Percentiles rank a stretch among this genome's conserved stretches.
Evolutionary conservation across 768 basidiomycete species (phyloP).

Genomic region (Suillus bovinus): DNA sequence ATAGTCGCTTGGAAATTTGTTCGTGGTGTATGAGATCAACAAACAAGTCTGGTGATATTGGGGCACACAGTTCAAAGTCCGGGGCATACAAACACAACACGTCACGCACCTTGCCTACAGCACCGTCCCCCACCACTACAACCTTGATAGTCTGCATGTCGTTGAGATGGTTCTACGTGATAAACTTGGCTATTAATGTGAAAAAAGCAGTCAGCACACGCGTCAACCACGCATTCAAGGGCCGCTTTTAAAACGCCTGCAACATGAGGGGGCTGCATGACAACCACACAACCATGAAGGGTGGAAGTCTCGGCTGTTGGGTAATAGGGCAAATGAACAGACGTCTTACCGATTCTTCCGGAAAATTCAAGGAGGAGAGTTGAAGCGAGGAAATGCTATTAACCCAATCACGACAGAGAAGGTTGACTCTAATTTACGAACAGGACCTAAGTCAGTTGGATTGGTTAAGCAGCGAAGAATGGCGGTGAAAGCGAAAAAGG

Average conservation of each 20-base stretch:
- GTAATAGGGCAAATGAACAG: slow-evolving; percentile 9
- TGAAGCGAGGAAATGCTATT: slow-evolving; percentile 17
- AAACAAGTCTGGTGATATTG: slow-evolving; percentile 73
- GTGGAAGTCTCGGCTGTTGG: slow-evolving; percentile 16
- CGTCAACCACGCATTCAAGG: slow-evolving; percentile 20
- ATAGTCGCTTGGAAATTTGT: slow-evolving; percentile 99
- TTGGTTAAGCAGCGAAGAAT: slow-evolving; percentile 9
- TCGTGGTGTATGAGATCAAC: slow-evolving; percentile 95
- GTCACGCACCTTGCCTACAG: slow-evolving; percentile 88
- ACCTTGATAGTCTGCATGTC: slow-evolving; percentile 97
- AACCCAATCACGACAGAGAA: slow-evolving; percentile 30
- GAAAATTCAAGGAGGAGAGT: slow-evolving; percentile 21
- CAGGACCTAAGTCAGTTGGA: slow-evolving; percentile 23
- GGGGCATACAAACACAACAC: background rate
- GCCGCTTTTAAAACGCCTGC: slow-evolving; percentile 25
- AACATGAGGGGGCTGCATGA: slow-evolving; percentile 27
- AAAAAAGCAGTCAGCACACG: slow-evolving; percentile 15
- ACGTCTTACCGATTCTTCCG: slow-evolving; percentile 26
- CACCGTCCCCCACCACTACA: slow-evolving; percentile 97
- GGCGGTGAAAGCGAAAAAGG: slow-evolving; percentile 8
- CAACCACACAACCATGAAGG: slow-evolving; percentile 27
- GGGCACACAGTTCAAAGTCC: background rate
- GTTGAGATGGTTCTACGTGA: slow-evolving; percentile 21
- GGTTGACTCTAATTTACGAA: slow-evolving; percentile 24
- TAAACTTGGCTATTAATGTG: slow-evolving; percentile 14